Evolutionary conservation across 192 early-diverging fungal genomes (phyloP).

Genomic region (Chytriomyces sp.): DNA sequence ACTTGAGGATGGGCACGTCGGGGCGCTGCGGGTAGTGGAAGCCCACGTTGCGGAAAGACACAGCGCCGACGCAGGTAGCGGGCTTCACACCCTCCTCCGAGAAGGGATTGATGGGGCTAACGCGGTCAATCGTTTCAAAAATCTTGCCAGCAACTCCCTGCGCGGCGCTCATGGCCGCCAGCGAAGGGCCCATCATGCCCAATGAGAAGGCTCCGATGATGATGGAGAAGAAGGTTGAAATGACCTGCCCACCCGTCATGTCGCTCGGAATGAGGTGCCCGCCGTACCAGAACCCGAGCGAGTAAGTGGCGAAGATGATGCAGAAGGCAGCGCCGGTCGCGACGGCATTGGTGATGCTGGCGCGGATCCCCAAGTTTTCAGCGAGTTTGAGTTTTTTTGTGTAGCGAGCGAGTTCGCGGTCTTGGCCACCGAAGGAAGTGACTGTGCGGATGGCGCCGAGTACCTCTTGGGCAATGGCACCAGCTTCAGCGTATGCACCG

Average conservation of each 20-base stretch:
- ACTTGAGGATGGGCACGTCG: conserved; percentile 60
- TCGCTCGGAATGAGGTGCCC: conserved; percentile 54
- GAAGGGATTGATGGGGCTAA: conserved; percentile 48
- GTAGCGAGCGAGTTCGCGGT: conserved; percentile 69
- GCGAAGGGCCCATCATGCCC: conserved; percentile 38
- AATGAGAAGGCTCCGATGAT: conserved; percentile 54
- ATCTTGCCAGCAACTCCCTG: conserved; percentile 54
- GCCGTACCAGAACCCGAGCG: conserved; percentile 88
- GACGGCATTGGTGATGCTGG: conserved; percentile 56
- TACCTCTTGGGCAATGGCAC: conserved; percentile 83
- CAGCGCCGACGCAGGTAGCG: conserved; percentile 36
- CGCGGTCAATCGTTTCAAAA: conserved; percentile 53
- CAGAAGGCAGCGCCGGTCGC: conserved; percentile 78
- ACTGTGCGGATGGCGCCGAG: conserved; percentile 86
- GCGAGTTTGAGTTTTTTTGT: conserved; percentile 62
- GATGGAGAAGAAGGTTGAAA: conserved; percentile 48
- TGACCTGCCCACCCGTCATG: conserved; percentile 51
- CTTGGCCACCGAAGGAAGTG: conserved; percentile 77
- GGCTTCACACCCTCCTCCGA: conserved; percentile 36
- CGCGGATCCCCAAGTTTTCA: conserved; percentile 62
- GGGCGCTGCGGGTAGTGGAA: conserved; percentile 67
- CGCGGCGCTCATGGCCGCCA: conserved; percentile 41
- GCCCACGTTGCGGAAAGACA: conserved; percentile 48
- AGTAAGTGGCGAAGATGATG: conserved; percentile 74
- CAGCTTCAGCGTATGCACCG: conserved; percentile 76